Evolutionary conservation across 2,329 filamentous ascomycete genomes (phyloP).

Genomic region (Aspergillus bombycis): DNA sequence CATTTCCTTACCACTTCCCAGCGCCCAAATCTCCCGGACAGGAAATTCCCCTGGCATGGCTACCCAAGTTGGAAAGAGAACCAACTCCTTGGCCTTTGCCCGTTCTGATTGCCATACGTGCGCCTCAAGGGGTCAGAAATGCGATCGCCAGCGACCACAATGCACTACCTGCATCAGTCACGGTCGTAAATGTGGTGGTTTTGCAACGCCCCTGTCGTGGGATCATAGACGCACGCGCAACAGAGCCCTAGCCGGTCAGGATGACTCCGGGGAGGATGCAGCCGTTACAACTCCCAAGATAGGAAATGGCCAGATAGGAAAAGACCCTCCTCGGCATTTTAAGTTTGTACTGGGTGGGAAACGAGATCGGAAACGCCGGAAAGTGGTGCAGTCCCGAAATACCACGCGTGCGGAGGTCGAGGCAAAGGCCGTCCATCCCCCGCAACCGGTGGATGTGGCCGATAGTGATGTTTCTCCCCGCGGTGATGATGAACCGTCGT

Average conservation of each 20-base stretch:
- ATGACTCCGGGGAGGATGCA: neutral
- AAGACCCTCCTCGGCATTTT: neutral
- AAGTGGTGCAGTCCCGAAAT: neutral
- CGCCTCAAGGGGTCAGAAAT: slow-evolving; percentile 16
- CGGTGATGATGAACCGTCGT: neutral
- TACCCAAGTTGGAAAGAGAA: slow-evolving; percentile 16
- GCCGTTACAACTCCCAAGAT: neutral
- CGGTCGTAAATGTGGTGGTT: slow-evolving; percentile 20
- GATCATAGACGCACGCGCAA: slow-evolving; percentile 14
- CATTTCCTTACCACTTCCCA: neutral
- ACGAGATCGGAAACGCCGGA: neutral
- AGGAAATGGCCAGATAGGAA: neutral
- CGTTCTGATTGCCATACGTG: slow-evolving; percentile 31
- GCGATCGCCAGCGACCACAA: slow-evolving; percentile 27
- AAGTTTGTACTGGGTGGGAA: neutral
- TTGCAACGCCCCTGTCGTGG: slow-evolving; percentile 18
- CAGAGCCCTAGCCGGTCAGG: neutral
- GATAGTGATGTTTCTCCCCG: neutral
- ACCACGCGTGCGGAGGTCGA: neutral
- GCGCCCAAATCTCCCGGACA: neutral
- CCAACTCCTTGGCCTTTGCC: slow-evolving; percentile 27
- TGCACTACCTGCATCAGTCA: slow-evolving; percentile 26
- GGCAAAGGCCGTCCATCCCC: neutral
- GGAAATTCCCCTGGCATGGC: neutral
- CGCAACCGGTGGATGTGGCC: neutral